These are phyloP conservation scores for Lentinula guzmanii DNA, from an alignment of 768 basidiomycete species.

Conservation along the genomic window DNA sequence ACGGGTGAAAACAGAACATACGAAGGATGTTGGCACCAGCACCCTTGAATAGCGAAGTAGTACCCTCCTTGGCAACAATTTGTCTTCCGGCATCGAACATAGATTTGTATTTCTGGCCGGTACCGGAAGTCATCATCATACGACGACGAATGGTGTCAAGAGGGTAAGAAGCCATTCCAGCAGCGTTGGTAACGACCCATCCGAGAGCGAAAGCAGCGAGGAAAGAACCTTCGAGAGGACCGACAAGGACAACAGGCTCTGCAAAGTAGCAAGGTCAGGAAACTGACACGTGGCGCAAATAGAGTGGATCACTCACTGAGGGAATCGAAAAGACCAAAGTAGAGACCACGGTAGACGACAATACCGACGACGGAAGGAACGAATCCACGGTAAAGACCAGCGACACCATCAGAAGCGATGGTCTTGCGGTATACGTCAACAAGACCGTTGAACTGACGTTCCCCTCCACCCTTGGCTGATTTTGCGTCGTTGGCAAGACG, in stretches of 20 bases:
- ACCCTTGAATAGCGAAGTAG: slow-evolving; percentile 81
- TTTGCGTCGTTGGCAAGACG: slow-evolving; percentile 83
- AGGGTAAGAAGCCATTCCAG: slow-evolving; percentile 76
- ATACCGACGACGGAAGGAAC: slow-evolving; percentile 83
- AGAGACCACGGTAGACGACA: slow-evolving; percentile 83
- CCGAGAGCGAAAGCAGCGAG: slow-evolving; percentile 77
- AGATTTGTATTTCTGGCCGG: slow-evolving; percentile 70
- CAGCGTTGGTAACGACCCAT: slow-evolving; percentile 83
- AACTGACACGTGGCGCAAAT: slow-evolving; percentile 10
- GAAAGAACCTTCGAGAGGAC: slow-evolving; percentile 74
- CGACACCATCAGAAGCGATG: slow-evolving; percentile 73
- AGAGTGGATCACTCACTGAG: slow-evolving; percentile 41
- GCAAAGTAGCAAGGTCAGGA: slow-evolving; percentile 7
- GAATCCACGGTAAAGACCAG: slow-evolving; percentile 86
- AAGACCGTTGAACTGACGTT: slow-evolving; percentile 82
- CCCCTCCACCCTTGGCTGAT: slow-evolving; percentile 61
- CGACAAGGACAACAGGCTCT: slow-evolving; percentile 81
- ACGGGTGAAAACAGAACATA: slow-evolving; percentile 13
- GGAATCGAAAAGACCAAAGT: slow-evolving; percentile 75
- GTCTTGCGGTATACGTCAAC: slow-evolving; percentile 83
- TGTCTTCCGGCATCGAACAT: slow-evolving; percentile 72
- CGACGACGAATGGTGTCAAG: slow-evolving; percentile 77
- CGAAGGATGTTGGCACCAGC: slow-evolving; percentile 88
- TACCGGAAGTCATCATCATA: slow-evolving; percentile 92
- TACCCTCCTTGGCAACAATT: slow-evolving; percentile 75